Percentiles rank a stretch among this genome's conserved stretches.
These are phyloP conservation scores for Sarocladiaceae sp. DNA, from an alignment of 2,329 filamentous ascomycete genomes.

Conservation along the genomic window DNA sequence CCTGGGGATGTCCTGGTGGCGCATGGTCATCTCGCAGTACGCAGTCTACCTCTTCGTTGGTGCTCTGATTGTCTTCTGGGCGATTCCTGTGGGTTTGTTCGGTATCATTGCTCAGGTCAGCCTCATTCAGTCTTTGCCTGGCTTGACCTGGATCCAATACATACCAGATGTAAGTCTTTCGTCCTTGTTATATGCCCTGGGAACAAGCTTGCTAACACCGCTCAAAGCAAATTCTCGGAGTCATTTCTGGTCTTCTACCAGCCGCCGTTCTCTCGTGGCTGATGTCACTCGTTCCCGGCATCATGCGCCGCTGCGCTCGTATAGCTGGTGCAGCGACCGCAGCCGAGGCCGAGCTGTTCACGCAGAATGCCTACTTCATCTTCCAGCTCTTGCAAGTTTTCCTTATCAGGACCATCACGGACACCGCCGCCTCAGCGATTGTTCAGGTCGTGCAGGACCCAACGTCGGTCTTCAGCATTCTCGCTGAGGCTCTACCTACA, in stretches of 20 bases:
- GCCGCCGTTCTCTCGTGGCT: constrained; percentile 73
- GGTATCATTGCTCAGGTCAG: constrained; percentile 81
- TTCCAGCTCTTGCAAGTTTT: constrained; percentile 93
- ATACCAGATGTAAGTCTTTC: constrained; percentile 48
- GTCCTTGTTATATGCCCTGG: too few species aligned
- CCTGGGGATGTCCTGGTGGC: constrained; percentile 64
- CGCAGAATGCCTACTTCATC: constrained; percentile 86
- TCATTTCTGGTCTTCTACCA: constrained; percentile 80
- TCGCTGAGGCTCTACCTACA: constrained; percentile 71
- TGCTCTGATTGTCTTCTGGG: constrained; percentile 81
- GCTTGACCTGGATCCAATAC: constrained; percentile 67
- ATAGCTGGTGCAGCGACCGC: constrained; percentile 73
- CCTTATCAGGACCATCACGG: constrained; percentile 76
- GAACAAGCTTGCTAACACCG: neutral
- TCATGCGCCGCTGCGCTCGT: constrained; percentile 66
- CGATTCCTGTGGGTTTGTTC: constrained; percentile 69
- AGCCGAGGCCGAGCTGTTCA: constrained; percentile 79
- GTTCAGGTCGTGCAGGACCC: constrained; percentile 62
- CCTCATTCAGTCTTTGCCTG: constrained; percentile 61
- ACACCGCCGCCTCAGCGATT: constrained; percentile 68
- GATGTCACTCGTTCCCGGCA: constrained; percentile 72
- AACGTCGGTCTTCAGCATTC: constrained; percentile 52
- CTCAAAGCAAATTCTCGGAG: constrained; percentile 55
- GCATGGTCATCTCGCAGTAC: constrained; percentile 65
- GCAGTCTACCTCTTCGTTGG: constrained; percentile 62